These are phyloP conservation scores for Nitzschia inconspicua DNA, from an alignment of 108 stramenopile species.

Conservation along the genomic window DNA sequence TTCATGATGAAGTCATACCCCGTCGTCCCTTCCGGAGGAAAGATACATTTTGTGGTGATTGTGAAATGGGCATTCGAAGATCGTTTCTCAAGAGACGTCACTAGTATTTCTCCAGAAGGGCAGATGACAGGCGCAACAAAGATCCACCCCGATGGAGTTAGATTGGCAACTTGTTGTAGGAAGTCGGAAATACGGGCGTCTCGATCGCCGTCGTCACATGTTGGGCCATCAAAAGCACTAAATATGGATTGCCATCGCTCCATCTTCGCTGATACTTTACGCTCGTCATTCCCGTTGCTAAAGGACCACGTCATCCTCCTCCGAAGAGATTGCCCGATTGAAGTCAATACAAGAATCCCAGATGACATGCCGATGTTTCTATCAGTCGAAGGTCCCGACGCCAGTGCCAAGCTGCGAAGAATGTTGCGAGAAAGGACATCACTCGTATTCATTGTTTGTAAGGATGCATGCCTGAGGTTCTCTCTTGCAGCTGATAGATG, in stretches of 20 bases:
- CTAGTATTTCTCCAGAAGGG: constrained; percentile 66
- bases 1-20: constrained; percentile 43
- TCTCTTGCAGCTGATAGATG: constrained; percentile 18
- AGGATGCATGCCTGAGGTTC: constrained; percentile 16
- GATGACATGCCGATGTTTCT: not conserved
- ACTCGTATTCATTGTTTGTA: constrained; percentile 16
- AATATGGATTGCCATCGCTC: constrained; percentile 20
- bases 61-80: not conserved
- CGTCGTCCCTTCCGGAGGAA: constrained; percentile 12
- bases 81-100: constrained; percentile 23
- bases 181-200: constrained; percentile 9
- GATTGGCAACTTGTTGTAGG: constrained; percentile 8
- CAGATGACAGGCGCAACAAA: constrained; percentile 48
- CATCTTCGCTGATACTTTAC: constrained; percentile 5
- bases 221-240: constrained; percentile 29
- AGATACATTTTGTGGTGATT: constrained; percentile 29
- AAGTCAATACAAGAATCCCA: constrained; percentile 17
- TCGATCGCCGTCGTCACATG: not conserved
- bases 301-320: constrained; percentile 5
- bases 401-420: constrained; percentile 64
- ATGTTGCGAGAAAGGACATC: constrained; percentile 46
- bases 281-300: not conserved
- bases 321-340: constrained; percentile 22
- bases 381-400: constrained; percentile 35
- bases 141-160: constrained; percentile 45